A percentile compares a stretch with the other conserved stretches of the same genome.
Evolutionary conservation across 768 basidiomycete genomes (phyloP).

Genomic region (Boletus vermiculosoides): DNA sequence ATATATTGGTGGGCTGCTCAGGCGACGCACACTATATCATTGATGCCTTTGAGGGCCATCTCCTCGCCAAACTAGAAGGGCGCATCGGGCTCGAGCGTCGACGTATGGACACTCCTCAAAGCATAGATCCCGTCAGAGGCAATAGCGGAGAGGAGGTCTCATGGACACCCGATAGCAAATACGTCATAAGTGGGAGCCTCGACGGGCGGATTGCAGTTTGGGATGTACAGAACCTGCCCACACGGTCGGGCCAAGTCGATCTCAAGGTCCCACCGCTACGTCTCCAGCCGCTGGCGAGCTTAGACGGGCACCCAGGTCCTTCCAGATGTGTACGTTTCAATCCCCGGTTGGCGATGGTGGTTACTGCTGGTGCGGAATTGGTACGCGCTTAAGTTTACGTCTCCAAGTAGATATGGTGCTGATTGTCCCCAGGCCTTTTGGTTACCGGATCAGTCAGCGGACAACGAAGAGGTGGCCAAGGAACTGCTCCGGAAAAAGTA

Average conservation of each 20-base stretch:
- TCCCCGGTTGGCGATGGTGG: constrained; percentile 86
- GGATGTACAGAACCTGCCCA: constrained; percentile 72
- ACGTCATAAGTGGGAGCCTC: constrained; percentile 77
- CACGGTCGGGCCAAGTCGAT: constrained; percentile 52
- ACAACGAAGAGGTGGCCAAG: constrained; percentile 69
- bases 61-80: constrained; percentile 84
- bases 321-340: constrained; percentile 88
- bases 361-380: constrained; percentile 78
- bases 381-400: constrained; percentile 43
- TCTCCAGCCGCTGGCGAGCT: constrained; percentile 45
- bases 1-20: constrained; percentile 88
- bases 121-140: constrained; percentile 70
- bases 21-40: constrained; percentile 91
- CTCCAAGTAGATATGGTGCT: background rate
- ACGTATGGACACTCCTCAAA: constrained; percentile 43
- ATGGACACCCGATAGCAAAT: constrained; percentile 96
- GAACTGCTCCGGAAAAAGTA: constrained; percentile 61
- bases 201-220: constrained; percentile 86
- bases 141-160: constrained; percentile 90
- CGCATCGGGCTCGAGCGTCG: constrained; percentile 80
- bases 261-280: constrained; percentile 50
- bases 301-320: constrained; percentile 84
- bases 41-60: constrained; percentile 83
- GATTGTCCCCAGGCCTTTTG: constrained; percentile 53
- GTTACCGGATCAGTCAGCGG: constrained; percentile 65